Evolutionary conservation across 371 early-diverging fungal species (phyloP).

Genomic region (Mucor mucedo): DNA sequence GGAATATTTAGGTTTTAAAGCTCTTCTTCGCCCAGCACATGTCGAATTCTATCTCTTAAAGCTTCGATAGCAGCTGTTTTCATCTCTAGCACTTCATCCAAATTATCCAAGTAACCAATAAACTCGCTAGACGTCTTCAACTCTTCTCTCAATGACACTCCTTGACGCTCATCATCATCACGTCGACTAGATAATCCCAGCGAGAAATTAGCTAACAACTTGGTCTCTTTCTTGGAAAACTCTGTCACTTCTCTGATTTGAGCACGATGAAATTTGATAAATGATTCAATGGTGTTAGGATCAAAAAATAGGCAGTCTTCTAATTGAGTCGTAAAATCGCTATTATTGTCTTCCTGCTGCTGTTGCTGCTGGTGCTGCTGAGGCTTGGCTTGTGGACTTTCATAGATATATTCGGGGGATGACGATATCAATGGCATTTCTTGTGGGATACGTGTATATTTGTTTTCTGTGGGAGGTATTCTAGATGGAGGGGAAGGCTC

Average conservation of each 20-base stretch:
- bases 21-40: constrained; percentile 36
- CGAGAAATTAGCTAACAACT: constrained; percentile 78
- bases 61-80: constrained; percentile 60
- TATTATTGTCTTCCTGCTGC: neutral
- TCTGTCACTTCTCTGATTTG: constrained; percentile 85
- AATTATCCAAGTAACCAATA: constrained; percentile 57
- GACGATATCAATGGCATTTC: constrained; percentile 10
- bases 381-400: constrained; percentile 5
- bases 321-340: constrained; percentile 17
- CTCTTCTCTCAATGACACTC: constrained; percentile 18
- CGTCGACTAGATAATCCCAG: constrained; percentile 45
- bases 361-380: constrained; percentile 4
- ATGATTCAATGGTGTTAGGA: constrained; percentile 61
- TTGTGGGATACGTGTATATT: constrained; percentile 12
- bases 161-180: constrained; percentile 24
- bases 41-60: constrained; percentile 51
- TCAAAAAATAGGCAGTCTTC: constrained; percentile 38
- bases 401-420: constrained; percentile 13
- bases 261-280: constrained; percentile 80
- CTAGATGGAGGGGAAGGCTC: constrained; percentile 14
- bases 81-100: constrained; percentile 64
- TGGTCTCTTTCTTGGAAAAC: constrained; percentile 79
- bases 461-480: constrained; percentile 4
- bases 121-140: constrained; percentile 38
- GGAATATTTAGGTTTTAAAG: constrained; percentile 14